A percentile compares a stretch with the other conserved stretches of the same genome.
Evolutionary conservation across 768 basidiomycete genomes (phyloP).

Genomic region (Saitozyma podzolica): DNA sequence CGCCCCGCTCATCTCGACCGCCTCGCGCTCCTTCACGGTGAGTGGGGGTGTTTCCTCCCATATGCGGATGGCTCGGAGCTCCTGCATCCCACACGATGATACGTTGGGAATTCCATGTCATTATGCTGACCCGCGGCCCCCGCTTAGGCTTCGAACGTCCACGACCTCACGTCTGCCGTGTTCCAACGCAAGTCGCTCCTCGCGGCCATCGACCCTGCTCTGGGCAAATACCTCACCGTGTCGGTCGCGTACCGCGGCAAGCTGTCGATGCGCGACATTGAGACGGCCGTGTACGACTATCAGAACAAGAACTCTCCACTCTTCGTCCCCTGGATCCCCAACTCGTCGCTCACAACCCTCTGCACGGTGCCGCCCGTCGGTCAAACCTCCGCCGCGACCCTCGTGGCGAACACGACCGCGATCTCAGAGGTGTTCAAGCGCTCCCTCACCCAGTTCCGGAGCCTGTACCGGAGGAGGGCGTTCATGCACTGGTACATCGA

Average conservation of each 20-base stretch:
- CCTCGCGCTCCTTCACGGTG: conserved; percentile 34
- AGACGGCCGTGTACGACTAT: conserved; percentile 36
- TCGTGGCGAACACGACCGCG: conserved; percentile 47
- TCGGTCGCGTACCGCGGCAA: conserved; percentile 48
- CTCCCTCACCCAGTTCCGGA: conserved; percentile 41
- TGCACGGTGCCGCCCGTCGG: conserved; percentile 43
- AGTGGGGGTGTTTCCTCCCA: conserved; percentile 1
- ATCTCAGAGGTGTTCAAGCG: conserved; percentile 49
- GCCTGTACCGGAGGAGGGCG: conserved; percentile 42
- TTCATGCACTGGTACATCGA: conserved; percentile 45
- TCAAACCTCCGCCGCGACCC: conserved; percentile 40
- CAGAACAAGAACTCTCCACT: conserved; percentile 43
- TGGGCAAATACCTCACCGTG: conserved; percentile 49
- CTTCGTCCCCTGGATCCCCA: conserved; percentile 50
- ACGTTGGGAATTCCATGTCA: neutral
- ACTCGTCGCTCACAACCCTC: conserved; percentile 39
- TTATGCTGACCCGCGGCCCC: conserved; percentile 1
- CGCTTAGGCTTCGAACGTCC: conserved; percentile 33
- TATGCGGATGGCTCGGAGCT: neutral
- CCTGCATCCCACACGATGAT: no score
- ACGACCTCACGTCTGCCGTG: conserved; percentile 39
- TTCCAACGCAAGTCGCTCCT: conserved; percentile 39
- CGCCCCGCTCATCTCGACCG: conserved; percentile 52
- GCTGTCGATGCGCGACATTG: conserved; percentile 46
- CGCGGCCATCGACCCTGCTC: conserved; percentile 44